Base-by-base conservation (phyloP, 2,329 filamentous ascomycete species). In the Aspergillus versicolor region DNA sequence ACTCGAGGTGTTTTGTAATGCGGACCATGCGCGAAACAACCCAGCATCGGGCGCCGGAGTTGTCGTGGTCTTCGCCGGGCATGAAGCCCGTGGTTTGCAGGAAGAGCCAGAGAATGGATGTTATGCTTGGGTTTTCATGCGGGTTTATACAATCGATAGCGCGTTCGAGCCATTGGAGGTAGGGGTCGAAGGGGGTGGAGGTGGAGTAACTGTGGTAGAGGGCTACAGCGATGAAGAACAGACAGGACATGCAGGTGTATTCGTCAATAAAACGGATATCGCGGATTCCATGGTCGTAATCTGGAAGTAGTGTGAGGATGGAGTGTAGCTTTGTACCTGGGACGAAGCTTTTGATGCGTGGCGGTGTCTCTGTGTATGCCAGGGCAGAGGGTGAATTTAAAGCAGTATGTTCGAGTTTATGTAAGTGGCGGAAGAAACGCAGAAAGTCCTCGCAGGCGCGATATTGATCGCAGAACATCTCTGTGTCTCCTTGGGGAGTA, bases 181-280 rank as follows among this genome's bases (percentile, higher is more conserved):
- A 71, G 8, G 54, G 52, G 55, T 68, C 66, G 19, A 71, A 70
- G 46, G 63, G 64, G 47, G 61, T 57, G 13, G 63, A 62, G 4
- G 60, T 64, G 12, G 59, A 32, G 50, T 70, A 71, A 45, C 61
- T 66, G 48, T 71, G 67, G 37, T 69, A 63, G 6, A 71, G 58
- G 5, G 65, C 67, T 48, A 69, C 47, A 46, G 65, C 65, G 17
- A 71, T 61, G 55, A 70, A 71, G 22, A 71, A 63, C 32, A 71
- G 61, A 38, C 69, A 71, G 15, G 67, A 60, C 61, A 71, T 66
- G 54, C 68, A 68, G 8, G 66, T 64, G 48, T 70, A 70, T 60
- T 70, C 69, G 52, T 71, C 68, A 43, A 71, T 70, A 42, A 69
- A 71, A 8, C 68, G 65, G 40, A 71, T 61, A 53, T 70, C 69